A percentile compares a stretch with the other conserved stretches of the same genome.
These are phyloP conservation scores for Pseudozyma pruni DNA, from an alignment of 1,284 basidiomycete species.

Conservation along the genomic window DNA sequence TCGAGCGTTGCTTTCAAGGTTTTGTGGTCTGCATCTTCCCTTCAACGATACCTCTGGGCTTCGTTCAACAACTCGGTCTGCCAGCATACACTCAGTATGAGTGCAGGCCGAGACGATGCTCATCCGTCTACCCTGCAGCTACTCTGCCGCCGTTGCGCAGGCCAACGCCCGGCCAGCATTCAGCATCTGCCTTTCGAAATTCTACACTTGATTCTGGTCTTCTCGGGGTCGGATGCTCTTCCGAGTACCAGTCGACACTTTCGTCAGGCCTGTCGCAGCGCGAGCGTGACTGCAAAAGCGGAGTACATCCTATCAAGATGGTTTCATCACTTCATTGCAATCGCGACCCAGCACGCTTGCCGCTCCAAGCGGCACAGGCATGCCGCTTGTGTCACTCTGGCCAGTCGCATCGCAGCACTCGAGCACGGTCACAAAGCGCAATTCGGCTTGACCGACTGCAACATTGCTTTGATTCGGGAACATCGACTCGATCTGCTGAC, in stretches of 20 bases:
- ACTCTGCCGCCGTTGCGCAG: background rate
- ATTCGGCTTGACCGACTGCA: background rate
- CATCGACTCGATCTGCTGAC: conserved; percentile 15
- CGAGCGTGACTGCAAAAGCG: conserved; percentile 8
- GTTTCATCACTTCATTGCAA: conserved; percentile 7
- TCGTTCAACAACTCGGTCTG: conserved; percentile 28
- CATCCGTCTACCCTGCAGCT: background rate
- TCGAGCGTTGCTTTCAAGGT: too few species aligned
- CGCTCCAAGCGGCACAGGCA: conserved; percentile 18
- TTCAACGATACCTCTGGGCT: too few species aligned
- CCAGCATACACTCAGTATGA: conserved; percentile 15
- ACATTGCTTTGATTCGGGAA: background rate
- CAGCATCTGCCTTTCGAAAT: conserved; percentile 36
- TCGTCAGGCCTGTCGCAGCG: conserved; percentile 10
- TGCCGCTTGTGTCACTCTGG: conserved; percentile 8
- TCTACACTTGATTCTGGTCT: conserved; percentile 24
- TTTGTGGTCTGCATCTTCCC: too few species aligned
- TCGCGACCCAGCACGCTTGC: conserved; percentile 2
- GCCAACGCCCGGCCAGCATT: conserved; percentile 11
- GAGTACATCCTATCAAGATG: conserved; percentile 28
- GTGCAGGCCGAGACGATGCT: conserved; percentile 16
- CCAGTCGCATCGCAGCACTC: conserved; percentile 4
- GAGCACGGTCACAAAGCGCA: background rate
- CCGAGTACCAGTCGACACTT: conserved; percentile 21
- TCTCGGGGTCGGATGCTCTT: conserved; percentile 16